These are phyloP conservation scores for Tetraselmis striata DNA, from an alignment of 139 green algal species.

Conservation along the genomic window DNA sequence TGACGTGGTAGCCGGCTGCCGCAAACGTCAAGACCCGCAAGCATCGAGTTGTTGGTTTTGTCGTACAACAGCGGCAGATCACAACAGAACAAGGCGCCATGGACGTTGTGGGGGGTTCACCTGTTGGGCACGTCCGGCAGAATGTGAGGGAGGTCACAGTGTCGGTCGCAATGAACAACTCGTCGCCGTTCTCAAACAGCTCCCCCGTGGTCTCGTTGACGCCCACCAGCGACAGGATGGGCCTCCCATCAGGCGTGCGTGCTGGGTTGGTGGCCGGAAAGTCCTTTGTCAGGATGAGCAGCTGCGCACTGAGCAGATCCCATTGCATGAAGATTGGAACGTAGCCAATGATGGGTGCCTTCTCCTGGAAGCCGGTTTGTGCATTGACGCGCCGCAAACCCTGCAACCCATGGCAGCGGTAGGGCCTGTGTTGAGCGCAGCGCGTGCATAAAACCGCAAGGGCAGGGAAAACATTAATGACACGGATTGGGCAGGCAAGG, in stretches of 20 bases:
- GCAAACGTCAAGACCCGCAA: no score
- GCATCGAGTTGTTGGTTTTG: no score
- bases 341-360: not conserved
- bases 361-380: slow-evolving; percentile 3
- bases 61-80: no score
- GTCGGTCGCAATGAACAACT: not conserved
- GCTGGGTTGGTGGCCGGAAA: not conserved
- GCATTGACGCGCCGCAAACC: not conserved
- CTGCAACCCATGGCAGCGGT: slow-evolving; percentile 3
- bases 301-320: not conserved
- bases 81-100: no score
- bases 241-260: not conserved
- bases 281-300: slow-evolving; percentile 10
- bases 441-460: no score
- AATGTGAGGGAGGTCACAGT: not conserved
- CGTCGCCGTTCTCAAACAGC: not conserved
- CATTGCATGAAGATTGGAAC: slow-evolving; percentile 3
- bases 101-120: not conserved
- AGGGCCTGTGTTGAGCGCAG: no score
- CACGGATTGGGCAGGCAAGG: not conserved
- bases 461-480: not conserved
- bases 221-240: slow-evolving; percentile 4
- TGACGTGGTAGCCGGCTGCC: no score
- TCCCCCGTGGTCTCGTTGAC: slow-evolving; percentile 8
- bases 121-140: not conserved